Base-by-base conservation (phyloP, 768 basidiomycete species). In the Suillus placidus region DNA sequence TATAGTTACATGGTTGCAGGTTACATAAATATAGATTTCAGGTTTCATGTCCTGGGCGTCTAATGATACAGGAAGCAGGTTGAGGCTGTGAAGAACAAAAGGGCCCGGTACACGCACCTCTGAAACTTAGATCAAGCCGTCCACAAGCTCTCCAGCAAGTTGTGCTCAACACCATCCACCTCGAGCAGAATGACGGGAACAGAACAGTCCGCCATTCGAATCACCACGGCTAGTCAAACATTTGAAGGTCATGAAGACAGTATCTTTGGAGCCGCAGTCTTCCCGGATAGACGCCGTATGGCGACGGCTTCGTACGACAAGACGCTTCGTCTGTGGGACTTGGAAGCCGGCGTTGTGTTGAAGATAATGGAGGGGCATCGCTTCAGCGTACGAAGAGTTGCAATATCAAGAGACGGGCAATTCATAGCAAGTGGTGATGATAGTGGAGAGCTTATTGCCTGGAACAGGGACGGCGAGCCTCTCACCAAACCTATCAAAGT, bases 251-350 rank as follows among this genome's bases (percentile, higher is more conserved):
- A 45, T 20, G 18, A 8, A 20, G 20, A 20, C 4, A 7, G 3
- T 3, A 7, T 45, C 20, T 20, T 8, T 8, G 43, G 20, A 6
- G 43, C 20, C 20, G 43, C 4, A 45, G 43, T 45, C 20, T 45
- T 45, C 43, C 43, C 30, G 2, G 54, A 56, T 16, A 16, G 6
- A 75, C 64, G 1, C 71, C 74, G 16, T 66, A 43, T 2, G 43
- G 20, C 20, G 18, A 20, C 18, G 8, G 7, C 18, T 7, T 45
- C 43, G 20, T 8, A 8, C 3, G 43, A 45, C 43, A 45, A 20
- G 20, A 8, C 43, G 18, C 43, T 45, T 45, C 18, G 43, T 45
- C 20, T 45, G 20, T 45, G 43, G 43, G 43, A 45, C 20, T 45
- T 45, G 26, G 18, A 20, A 7, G 18, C 20, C 43, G 43, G 43